These are phyloP conservation scores for Penicillium crystallinum DNA, from an alignment of 495 filamentous ascomycete species.

Conservation along the genomic window DNA sequence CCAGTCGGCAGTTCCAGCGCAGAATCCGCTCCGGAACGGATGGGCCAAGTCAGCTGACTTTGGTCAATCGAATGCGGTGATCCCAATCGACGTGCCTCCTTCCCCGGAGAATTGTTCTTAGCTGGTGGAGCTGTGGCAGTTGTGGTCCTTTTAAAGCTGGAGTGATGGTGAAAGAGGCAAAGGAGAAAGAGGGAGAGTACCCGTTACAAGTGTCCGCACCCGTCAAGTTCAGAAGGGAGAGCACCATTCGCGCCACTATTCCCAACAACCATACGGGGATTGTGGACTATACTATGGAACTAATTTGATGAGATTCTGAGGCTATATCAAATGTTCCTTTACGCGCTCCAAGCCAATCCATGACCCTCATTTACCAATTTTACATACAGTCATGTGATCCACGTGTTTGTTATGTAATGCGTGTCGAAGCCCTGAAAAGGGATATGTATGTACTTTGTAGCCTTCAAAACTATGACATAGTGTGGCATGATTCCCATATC, in stretches of 20 bases:
- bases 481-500: neutral
- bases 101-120: neutral
- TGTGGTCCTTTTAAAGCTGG: neutral
- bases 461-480: too few relatives aligned
- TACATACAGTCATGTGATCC: constrained; percentile 3
- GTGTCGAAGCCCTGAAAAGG: neutral
- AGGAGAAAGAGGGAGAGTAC: constrained; percentile 5
- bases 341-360: neutral
- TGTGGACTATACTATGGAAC: neutral
- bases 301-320: neutral
- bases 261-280: neutral
- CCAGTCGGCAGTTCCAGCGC: constrained; percentile 4
- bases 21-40: constrained; percentile 7
- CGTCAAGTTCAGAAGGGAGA: constrained; percentile 1
- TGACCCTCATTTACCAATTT: constrained; percentile 3
- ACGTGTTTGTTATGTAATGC: neutral
- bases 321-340: neutral
- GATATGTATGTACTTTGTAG: too few relatives aligned
- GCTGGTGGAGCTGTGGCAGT: neutral
- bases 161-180: constrained; percentile 6
- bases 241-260: neutral
- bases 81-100: neutral
- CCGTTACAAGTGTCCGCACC: constrained; percentile 10
- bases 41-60: constrained; percentile 6
- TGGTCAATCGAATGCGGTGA: neutral